Evolutionary conservation across 345 rosid genomes (phyloP), one percentile per base, ranked within the genome.

Genomic region (Citrus australasica): DNA sequence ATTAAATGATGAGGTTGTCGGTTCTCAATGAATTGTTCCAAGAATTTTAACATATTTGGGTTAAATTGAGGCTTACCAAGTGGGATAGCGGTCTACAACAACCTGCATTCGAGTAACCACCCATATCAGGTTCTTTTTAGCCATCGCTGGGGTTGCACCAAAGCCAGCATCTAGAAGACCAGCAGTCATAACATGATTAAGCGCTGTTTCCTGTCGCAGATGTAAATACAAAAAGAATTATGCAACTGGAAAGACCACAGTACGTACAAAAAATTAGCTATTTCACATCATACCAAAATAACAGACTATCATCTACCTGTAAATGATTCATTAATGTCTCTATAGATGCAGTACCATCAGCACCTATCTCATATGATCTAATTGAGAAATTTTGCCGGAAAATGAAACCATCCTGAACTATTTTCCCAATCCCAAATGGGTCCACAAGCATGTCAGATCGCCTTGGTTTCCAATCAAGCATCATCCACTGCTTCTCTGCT

Each of bases 401-500:
- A 66, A 92, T 91, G 77, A 92, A 81, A 22, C 99, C 98, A 81
- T 97, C 98, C 78, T 92, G 96, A 79, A 94, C 98, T 19, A 97
- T 92, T 76, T 89, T 92, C 67, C 99, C 99, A 7, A 93, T 70
- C 22, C 94, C 97, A 42, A 92, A 93, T 0, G 98, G 98, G 79
- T 96, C 98, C 42, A 89, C 83, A 24, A 92, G 83, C 98, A 92
- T 86, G 72, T 97, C 99, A 21, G 98, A 42, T 63, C 98, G 89
- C 77, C 90, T 90, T 0, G 98, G 98, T 83, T 97, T 97, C 98
- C 98, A 94, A 74, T 96, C 99, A 71, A 96, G 98, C 98, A 94
- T 96, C 97, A 88, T 96, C 98, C 98, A 96, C 84, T 96, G 99
- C 84, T 96, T 96, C 89, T 96, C 99, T 4, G 99, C 99, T 0